These are phyloP conservation scores for Eutrema heterophyllum DNA, from an alignment of 345 rosid genomes.

Conservation along the genomic window DNA sequence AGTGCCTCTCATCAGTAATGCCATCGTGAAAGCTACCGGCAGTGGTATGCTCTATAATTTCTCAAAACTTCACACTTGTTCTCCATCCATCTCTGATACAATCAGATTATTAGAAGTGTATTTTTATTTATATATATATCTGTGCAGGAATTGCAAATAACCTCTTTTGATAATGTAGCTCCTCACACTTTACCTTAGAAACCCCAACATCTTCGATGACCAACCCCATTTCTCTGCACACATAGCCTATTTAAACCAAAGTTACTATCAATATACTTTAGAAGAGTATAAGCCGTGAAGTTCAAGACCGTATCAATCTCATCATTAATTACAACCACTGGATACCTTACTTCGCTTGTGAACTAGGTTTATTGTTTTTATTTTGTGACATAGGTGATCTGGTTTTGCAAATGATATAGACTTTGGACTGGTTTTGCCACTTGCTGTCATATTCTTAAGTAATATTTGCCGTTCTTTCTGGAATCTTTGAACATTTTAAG, in stretches of 20 bases:
- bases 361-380: not conserved
- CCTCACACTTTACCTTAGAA: not conserved
- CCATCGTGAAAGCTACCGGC: constrained; percentile 74
- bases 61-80: not conserved
- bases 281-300: not conserved
- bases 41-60: constrained; percentile 45
- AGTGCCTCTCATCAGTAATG: constrained; percentile 78
- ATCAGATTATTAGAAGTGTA: not conserved
- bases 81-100: not conserved
- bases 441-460: not conserved
- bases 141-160: not conserved
- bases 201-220: not conserved
- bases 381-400: not conserved
- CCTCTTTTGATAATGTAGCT: not conserved
- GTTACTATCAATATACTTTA: not conserved
- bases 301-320: not conserved
- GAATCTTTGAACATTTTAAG: not conserved
- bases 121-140: not conserved
- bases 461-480: not conserved
- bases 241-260: not conserved
- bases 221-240: not conserved
- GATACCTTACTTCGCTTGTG: not conserved
- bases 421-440: not conserved
- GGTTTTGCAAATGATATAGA: not conserved
- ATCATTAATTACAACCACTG: not conserved